Evolutionary conservation across 768 basidiomycete species (phyloP), one percentile per base, ranked within the genome.

Genomic region (Porphyrellus cyaneotinctus): DNA sequence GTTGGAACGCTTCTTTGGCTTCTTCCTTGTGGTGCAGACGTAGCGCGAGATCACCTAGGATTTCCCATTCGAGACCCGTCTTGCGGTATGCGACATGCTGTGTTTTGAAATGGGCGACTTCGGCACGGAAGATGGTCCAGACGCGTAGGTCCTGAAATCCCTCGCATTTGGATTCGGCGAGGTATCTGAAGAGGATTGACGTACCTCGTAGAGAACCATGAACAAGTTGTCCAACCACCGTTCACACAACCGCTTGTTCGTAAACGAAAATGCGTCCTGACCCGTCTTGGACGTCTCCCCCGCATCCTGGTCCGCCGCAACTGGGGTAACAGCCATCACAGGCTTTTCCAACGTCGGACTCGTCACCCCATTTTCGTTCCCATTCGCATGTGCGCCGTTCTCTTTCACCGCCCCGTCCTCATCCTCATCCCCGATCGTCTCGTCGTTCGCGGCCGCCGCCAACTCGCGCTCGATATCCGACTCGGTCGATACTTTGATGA

Each of bases 41-140:
- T 41, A 88, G 63, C 9, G 95, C 97, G 20, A 99, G 74, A 64
- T 98, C 97, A 10, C 95, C 97, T 22, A 99, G 76, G 42, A 98
- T 95, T 73, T 98, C 97, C 95, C 97, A 99, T 70, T 99, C 97
- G 18, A 91, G 71, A 0, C 91, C 93, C 0, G 95, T 97, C 75
- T 98, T 98, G 54, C 93, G 84, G 68, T 99, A 99, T 0, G 95
- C 94, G 52, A 98, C 89, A 58, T 97, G 95, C 68, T 98, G 95
- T 3, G 93, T 95, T 67, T 97, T 98, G 81, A 97, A 99, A 67
- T 99, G 97, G 0, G 95, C 94, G 12, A 97, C 90, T 66, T 98
- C 97, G 3, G 97, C 95, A 22, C 97, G 82, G 83, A 95, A 99
- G 63, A 99, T 98, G 1, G 97, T 99, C 88, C 95, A 98, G 5